Conservation (phyloP, 768 basidiomycete genomes). For the Lentinula sp. region DNA sequence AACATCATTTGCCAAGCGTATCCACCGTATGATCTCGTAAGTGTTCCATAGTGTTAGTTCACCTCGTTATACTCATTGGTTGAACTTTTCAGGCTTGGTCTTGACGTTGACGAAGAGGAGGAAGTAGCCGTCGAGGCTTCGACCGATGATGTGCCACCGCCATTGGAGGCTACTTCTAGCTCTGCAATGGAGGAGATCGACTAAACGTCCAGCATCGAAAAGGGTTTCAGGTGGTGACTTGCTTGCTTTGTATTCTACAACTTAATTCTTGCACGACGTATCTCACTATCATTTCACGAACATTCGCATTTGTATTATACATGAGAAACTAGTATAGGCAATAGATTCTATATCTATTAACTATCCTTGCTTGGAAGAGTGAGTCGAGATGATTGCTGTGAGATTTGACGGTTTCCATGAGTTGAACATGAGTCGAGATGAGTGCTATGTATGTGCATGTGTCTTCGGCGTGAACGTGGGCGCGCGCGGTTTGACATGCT, state of each 20-base stretch:
- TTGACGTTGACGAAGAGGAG: constrained; percentile 83
- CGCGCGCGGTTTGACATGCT: background rate
- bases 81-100: constrained; percentile 48
- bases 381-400: background rate
- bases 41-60: constrained; percentile 17
- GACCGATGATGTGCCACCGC: constrained; percentile 35
- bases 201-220: constrained; percentile 28
- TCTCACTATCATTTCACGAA: background rate
- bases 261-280: background rate
- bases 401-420: background rate
- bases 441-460: background rate
- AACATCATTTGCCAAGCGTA: constrained; percentile 90
- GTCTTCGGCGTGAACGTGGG: background rate
- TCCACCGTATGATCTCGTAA: constrained; percentile 92
- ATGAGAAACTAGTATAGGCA: background rate
- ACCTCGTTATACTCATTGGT: background rate
- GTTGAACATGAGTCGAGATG: background rate
- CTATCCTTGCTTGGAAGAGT: background rate
- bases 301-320: background rate
- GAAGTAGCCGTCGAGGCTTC: constrained; percentile 40
- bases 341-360: background rate
- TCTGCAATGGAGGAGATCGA: constrained; percentile 98
- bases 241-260: background rate
- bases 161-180: constrained; percentile 54
- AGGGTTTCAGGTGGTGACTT: constrained; percentile 11